Evolutionary conservation across 2,329 filamentous ascomycete species (phyloP), one percentile per base, ranked within the genome.

Genomic region (Colletotrichum sojae): DNA sequence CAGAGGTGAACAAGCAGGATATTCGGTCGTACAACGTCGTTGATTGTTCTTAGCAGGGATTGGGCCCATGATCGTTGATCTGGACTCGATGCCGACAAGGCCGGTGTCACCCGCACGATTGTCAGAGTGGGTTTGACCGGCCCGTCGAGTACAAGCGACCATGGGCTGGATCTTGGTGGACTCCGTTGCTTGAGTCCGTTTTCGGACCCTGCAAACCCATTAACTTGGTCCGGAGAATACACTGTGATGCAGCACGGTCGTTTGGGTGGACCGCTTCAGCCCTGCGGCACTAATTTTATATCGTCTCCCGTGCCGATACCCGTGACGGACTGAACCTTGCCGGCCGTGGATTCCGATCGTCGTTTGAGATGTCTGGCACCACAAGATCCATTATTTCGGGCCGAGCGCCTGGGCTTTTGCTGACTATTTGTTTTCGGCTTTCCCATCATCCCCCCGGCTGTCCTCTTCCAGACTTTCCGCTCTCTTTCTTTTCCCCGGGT

Each of bases 301-400:
- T 49, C 48, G 56, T 43, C 56, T 59, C 56, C 43, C 56, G 56
- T 49, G 56, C 56, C 56, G 56, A 59, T 49, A 49, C 6, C 56
- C 56, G 56, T 59, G 25, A 49, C 25, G 53, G 40, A 39, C 27
- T 36, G 25, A 39, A 49, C 25, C 22, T 59, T 20, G 45, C 45
- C 25, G 57, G 57, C n/a, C 57, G 6, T 52, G 57, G 46, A 60
- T 8, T 45, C 56, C 56, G 56, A 59, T 59, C 56, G 45, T 49
- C 45, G 25, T 59, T 39, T 51, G 43, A 49, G 43, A 49, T 51
- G 56, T 27, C 43, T 39, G 45, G 56, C 45, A 59, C 55, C 31
- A 46, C 8, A 1, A 36, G 55, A 15, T 31, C 55, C 55, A 46
- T 46, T 57, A 46, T 45, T 57, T 31, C 56, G 45, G 56, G 43